Evolutionary conservation across 2,329 filamentous ascomycete species (phyloP).

Genomic region (Fusarium anguioides): DNA sequence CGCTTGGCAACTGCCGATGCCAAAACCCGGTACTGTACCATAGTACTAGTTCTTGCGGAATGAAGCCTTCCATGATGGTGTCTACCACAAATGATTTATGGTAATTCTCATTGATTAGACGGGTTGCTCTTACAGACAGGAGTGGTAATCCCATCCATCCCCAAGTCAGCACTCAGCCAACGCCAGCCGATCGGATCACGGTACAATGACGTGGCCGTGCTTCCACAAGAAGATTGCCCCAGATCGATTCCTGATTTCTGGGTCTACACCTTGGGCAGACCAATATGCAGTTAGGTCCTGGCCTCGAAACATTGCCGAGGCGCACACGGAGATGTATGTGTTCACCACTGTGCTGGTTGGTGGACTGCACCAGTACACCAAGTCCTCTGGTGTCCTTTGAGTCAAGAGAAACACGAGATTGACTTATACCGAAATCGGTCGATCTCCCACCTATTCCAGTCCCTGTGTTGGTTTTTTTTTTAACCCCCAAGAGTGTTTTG

Average conservation of each 20-base stretch:
- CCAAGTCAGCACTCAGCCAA: constrained; percentile 26
- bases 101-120: constrained; percentile 9
- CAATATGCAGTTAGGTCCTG: constrained; percentile 18
- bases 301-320: constrained; percentile 35
- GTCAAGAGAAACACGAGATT: neutral
- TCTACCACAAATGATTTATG: neutral
- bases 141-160: constrained; percentile 20
- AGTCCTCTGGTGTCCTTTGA: constrained; percentile 7
- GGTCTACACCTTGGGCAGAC: constrained; percentile 22
- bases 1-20: constrained; percentile 34
- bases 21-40: constrained; percentile 1
- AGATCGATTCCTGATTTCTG: constrained; percentile 41
- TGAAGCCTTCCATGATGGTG: constrained; percentile 16
- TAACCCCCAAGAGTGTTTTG: neutral
- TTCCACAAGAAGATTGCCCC: constrained; percentile 22
- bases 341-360: constrained; percentile 26
- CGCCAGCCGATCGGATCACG: constrained; percentile 44
- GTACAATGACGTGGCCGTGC: constrained; percentile 45
- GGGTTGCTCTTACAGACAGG: constrained; percentile 23
- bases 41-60: constrained; percentile 18
- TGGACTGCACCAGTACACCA: constrained; percentile 24
- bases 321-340: constrained; percentile 27
- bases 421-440: neutral
- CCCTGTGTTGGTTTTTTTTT: no score
- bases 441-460: neutral